Percentiles rank a stretch among this genome's conserved stretches.
These are phyloP conservation scores for Mucor mucedo DNA, from an alignment of 371 early-diverging fungal genomes.

Conservation along the genomic window DNA sequence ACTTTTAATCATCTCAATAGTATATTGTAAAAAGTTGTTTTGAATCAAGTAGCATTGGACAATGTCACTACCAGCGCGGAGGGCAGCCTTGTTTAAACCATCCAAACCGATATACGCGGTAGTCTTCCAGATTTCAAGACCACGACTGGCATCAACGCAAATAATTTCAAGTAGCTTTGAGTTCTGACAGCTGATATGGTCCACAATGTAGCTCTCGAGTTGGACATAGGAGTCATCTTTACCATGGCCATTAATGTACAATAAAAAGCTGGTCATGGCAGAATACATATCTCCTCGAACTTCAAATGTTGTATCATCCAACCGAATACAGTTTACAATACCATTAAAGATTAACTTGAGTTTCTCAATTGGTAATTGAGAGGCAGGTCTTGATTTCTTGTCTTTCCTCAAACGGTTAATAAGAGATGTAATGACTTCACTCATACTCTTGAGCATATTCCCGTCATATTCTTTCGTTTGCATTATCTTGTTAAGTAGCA, in stretches of 20 bases:
- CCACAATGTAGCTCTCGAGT: conserved; percentile 35
- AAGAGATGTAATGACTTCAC: conserved; percentile 62
- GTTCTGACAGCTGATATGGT: conserved; percentile 55
- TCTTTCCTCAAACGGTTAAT: conserved; percentile 29
- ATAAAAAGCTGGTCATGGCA: conserved; percentile 73
- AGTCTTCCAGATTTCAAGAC: conserved; percentile 81
- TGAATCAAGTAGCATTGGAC: conserved; percentile 69
- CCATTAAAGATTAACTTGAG: conserved; percentile 63
- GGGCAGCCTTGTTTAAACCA: conserved; percentile 64
- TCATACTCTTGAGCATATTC: conserved; percentile 62
- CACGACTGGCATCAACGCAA: conserved; percentile 84
- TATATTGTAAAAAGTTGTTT: conserved; percentile 72
- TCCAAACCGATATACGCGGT: conserved; percentile 83
- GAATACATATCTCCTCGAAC: conserved; percentile 87
- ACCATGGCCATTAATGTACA: conserved; percentile 28
- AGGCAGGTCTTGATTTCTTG: conserved; percentile 15
- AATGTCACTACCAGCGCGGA: conserved; percentile 51
- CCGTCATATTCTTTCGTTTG: conserved; percentile 33
- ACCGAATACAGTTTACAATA: conserved; percentile 70
- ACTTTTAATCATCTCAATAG: conserved; percentile 65
- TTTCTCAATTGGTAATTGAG: conserved; percentile 61
- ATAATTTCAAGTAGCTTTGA: conserved; percentile 72
- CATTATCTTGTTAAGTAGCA: conserved; percentile 63
- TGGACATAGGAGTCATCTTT: conserved; percentile 25
- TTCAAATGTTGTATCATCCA: conserved; percentile 61